Conservation (phyloP, 2,329 filamentous ascomycete genomes). For the Triangularia setosa region DNA sequence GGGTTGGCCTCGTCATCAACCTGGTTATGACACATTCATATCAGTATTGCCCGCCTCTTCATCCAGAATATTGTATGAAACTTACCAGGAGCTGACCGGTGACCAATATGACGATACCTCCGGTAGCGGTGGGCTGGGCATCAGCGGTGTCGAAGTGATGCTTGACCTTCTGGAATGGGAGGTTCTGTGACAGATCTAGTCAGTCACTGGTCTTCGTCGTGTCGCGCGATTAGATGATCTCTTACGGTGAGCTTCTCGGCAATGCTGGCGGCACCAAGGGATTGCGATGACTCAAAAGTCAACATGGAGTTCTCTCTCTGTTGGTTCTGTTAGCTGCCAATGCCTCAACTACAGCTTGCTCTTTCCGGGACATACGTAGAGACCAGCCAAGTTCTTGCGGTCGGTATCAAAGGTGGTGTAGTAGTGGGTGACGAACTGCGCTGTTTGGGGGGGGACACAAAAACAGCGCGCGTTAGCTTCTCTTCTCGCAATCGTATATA, state of each 20-base stretch:
- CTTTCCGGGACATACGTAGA: slow-evolving; percentile 66
- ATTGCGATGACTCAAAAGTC: slow-evolving; percentile 75
- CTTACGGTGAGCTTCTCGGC: slow-evolving; percentile 77
- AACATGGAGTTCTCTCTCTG: slow-evolving; percentile 85
- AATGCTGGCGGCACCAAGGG: slow-evolving; percentile 63
- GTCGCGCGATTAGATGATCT: neutral
- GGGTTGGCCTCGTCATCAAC: slow-evolving; percentile 81
- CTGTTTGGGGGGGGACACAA: slow-evolving; percentile 42
- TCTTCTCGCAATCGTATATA: neutral
- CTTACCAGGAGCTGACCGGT: slow-evolving; percentile 78
- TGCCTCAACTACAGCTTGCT: neutral
- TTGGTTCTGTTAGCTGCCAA: slow-evolving; percentile 8
- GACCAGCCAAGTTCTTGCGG: slow-evolving; percentile 58
- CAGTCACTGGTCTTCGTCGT: neutral
- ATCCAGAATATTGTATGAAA: slow-evolving; percentile 15
- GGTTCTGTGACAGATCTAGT: slow-evolving; percentile 46
- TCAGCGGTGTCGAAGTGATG: slow-evolving; percentile 77
- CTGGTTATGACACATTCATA: slow-evolving; percentile 40
- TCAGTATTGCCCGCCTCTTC: neutral
- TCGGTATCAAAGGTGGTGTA: slow-evolving; percentile 81
- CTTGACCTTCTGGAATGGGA: slow-evolving; percentile 77
- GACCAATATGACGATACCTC: slow-evolving; percentile 79
- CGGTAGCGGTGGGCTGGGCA: slow-evolving; percentile 70
- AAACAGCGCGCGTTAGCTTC: slow-evolving; percentile 9
- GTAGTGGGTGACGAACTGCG: slow-evolving; percentile 86